Conservation (phyloP, 2,329 filamentous ascomycete species). For the Ceratocystis cacaofunesta region DNA sequence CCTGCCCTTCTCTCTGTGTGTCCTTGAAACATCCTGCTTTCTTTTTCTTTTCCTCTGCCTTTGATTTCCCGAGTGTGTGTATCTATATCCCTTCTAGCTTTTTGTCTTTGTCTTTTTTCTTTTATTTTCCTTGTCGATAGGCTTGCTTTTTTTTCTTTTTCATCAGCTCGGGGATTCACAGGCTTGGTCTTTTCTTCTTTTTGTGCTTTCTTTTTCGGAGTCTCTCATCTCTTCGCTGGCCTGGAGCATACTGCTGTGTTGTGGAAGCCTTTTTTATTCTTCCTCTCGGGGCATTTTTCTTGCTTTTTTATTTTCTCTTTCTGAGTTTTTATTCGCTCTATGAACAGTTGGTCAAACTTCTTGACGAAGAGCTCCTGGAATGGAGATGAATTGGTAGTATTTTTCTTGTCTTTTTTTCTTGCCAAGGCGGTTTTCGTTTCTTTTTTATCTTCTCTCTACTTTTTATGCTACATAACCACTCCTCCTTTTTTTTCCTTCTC, state of each 20-base stretch:
- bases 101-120: not conserved
- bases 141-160: conserved; percentile 1
- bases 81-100: conserved; percentile 17
- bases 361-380: conserved; percentile 6
- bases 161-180: not conserved
- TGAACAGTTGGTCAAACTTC: not conserved
- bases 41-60: conserved; percentile 8
- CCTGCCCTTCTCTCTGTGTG: not conserved
- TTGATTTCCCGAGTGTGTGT: conserved; percentile 12
- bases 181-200: not conserved
- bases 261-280: not conserved
- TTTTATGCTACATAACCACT: conserved; percentile 3
- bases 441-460: conserved; percentile 10
- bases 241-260: not conserved
- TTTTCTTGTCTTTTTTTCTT: conserved; percentile 7
- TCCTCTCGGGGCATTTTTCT: not conserved
- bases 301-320: conserved; percentile 1
- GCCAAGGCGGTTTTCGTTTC: not conserved
- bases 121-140: not conserved
- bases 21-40: conserved; percentile 9
- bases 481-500: not conserved
- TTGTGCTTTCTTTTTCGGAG: not conserved
- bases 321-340: conserved; percentile 2
- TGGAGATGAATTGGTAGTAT: conserved; percentile 1
- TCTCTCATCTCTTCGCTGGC: not conserved